These are phyloP conservation scores for Cordyceps cicadae DNA, from an alignment of 2,329 filamentous ascomycete species.

Conservation along the genomic window DNA sequence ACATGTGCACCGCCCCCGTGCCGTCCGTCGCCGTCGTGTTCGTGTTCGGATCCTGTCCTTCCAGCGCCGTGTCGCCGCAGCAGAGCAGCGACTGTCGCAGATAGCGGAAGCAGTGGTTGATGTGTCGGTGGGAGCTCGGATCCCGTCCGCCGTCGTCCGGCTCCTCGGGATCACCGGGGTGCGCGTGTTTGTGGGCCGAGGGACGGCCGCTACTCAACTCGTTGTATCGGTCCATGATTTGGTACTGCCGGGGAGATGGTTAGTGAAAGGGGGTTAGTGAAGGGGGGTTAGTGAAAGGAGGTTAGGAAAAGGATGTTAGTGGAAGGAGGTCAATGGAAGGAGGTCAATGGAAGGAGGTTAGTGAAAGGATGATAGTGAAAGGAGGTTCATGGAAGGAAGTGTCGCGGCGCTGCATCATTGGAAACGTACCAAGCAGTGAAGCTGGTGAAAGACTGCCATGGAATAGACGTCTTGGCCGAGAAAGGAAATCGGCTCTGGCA, in stretches of 20 bases:
- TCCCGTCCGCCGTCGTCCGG: background rate
- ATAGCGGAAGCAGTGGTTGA: background rate
- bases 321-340: no score
- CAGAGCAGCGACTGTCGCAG: background rate
- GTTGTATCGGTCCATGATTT: background rate
- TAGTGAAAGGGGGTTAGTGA: no score
- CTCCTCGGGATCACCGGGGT: background rate
- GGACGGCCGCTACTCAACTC: background rate
- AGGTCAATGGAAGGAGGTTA: no score
- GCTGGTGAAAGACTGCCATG: background rate
- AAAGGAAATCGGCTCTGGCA: background rate
- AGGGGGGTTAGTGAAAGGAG: no score
- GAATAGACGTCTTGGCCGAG: background rate
- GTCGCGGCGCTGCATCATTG: background rate
- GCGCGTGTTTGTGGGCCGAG: background rate
- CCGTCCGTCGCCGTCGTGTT: background rate
- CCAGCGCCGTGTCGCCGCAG: background rate
- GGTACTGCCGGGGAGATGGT: background rate
- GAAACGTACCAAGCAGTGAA: background rate
- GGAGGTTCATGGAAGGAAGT: no score
- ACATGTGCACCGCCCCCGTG: background rate
- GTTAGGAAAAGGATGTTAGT: no score
- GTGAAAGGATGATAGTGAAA: no score
- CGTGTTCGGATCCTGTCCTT: background rate
- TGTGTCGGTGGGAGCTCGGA: background rate